Evolutionary conservation across 371 early-diverging fungal species (phyloP).

Genomic region (Chytridium lagenaria): DNA sequence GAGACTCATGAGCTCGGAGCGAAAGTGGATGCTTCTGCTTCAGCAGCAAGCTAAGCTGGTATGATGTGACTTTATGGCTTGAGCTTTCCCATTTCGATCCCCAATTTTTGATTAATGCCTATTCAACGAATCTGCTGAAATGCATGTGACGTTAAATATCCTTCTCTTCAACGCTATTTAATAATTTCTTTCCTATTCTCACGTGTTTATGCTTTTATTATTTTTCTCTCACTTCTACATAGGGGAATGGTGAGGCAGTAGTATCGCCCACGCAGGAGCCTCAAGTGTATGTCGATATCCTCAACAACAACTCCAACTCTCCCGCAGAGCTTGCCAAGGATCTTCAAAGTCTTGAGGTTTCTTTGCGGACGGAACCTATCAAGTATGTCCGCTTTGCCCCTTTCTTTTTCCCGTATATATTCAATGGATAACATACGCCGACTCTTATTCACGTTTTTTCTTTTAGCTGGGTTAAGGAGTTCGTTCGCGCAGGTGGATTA

Average conservation of each 20-base stretch:
- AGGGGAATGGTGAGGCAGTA: not conserved
- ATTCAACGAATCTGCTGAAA: no score
- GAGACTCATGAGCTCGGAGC: constrained; percentile 29
- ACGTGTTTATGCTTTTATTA: no score
- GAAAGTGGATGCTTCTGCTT: constrained; percentile 32
- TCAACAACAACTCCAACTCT: not conserved
- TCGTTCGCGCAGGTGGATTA: constrained; percentile 31
- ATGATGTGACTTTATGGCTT: not conserved
- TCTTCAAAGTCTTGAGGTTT: constrained; percentile 39
- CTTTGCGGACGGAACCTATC: constrained; percentile 42
- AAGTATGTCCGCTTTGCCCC: constrained; percentile 15
- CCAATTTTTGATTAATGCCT: not conserved
- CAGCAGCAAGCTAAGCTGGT: constrained; percentile 31
- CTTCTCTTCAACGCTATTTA: no score
- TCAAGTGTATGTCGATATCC: constrained; percentile 19
- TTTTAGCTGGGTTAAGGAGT: constrained; percentile 48
- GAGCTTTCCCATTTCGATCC: not conserved
- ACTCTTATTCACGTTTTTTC: not conserved
- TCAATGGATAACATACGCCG: not conserved
- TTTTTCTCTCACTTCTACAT: no score
- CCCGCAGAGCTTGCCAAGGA: constrained; percentile 21
- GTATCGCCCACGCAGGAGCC: constrained; percentile 22
- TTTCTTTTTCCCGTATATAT: not conserved
- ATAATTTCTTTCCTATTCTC: no score
- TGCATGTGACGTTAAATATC: no score